Evolutionary conservation across 169 alveolate genomes (phyloP).

Genomic region (Plasmodium vinckei): DNA sequence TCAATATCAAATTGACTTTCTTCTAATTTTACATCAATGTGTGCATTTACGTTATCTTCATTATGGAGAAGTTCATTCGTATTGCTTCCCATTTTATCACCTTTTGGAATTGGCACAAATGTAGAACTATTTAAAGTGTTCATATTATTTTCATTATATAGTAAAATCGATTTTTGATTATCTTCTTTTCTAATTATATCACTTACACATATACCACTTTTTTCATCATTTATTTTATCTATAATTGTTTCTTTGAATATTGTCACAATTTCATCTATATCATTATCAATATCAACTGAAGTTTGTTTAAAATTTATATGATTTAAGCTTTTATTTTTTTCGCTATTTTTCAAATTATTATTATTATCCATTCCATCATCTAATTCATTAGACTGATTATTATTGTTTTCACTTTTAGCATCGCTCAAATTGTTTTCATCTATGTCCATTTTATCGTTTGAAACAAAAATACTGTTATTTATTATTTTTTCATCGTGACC

Average conservation of each 20-base stretch:
- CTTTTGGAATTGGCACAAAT: no score
- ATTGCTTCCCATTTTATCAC: neutral
- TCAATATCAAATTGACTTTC: neutral
- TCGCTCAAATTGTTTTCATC: neutral
- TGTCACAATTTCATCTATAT: neutral
- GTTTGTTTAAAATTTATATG: neutral
- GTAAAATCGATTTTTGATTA: no score
- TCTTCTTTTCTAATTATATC: slow-evolving; percentile 2
- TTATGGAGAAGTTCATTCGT: neutral
- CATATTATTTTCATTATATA: no score
- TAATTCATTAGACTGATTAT: neutral
- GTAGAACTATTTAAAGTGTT: no score
- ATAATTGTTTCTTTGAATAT: neutral
- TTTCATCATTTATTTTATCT: neutral
- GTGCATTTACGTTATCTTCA: neutral
- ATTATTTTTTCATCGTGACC: no score
- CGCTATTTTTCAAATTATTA: neutral
- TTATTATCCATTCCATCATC: neutral
- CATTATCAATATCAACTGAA: neutral
- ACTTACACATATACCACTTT: neutral
- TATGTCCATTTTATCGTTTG: neutral
- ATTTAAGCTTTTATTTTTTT: neutral
- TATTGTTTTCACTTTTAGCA: neutral
- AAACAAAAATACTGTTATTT: no score
- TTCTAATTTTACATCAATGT: neutral